Conservation (phyloP, 148 eudicot genomes). For the Rhododendron ovatum region DNA sequence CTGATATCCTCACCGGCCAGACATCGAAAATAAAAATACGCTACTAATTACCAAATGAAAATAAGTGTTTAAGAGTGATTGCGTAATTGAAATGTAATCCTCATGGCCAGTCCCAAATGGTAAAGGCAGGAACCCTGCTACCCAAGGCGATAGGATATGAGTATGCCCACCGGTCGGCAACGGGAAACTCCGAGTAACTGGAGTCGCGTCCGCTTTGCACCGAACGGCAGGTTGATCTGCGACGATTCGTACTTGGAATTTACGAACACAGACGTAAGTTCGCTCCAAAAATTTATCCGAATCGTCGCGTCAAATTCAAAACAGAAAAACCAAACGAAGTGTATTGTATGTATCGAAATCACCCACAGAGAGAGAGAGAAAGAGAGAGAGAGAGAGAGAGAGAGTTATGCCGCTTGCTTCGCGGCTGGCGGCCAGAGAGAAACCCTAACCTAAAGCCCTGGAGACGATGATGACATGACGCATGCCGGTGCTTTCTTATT, state of each 20-base stretch:
- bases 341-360: not conserved
- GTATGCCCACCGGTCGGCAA: conserved; percentile 14
- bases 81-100: conserved; percentile 23
- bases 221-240: conserved; percentile 16
- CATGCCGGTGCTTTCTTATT: not conserved
- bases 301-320: not conserved
- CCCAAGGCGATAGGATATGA: conserved; percentile 59
- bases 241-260: conserved; percentile 24
- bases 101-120: conserved; percentile 50
- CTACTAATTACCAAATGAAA: not conserved
- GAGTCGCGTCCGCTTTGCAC: conserved; percentile 14
- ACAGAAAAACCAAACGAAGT: not conserved
- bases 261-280: conserved; percentile 22
- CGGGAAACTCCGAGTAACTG: conserved; percentile 22
- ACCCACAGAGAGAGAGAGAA: too few relatives aligned
- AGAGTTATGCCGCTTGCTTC: not conserved
- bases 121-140: conserved; percentile 38
- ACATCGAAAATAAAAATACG: not conserved
- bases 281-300: conserved; percentile 19
- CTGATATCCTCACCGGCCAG: conserved; percentile 18
- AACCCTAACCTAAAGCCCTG: not conserved
- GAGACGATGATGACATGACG: not conserved
- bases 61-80: not conserved
- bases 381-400: not conserved
- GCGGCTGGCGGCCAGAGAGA: not conserved